Conservation (phyloP, 805 yeast species). For the Ogataea pini region DNA sequence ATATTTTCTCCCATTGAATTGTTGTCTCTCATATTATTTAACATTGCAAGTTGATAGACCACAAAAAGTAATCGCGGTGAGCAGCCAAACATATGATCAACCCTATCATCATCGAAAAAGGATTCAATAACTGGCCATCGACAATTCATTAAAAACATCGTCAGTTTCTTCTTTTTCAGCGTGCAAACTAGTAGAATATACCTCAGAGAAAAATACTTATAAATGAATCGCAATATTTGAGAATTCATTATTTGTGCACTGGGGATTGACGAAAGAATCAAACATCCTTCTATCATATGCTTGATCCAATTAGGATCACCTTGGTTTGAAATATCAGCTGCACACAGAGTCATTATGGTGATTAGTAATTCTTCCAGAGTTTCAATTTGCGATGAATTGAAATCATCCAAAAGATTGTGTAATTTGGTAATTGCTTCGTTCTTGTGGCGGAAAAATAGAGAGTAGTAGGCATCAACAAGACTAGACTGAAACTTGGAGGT, state of each 20-base stretch:
- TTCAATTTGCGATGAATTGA: slow-evolving; percentile 20
- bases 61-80: slow-evolving; percentile 30
- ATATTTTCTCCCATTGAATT: slow-evolving; percentile 5
- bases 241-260: slow-evolving; percentile 13
- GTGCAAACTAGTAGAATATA: slow-evolving; percentile 33
- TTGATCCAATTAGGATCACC: slow-evolving; percentile 33
- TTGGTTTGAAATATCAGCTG: slow-evolving; percentile 34
- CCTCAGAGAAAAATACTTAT: slow-evolving; percentile 32
- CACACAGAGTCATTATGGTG: slow-evolving; percentile 32
- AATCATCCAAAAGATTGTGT: slow-evolving; percentile 31
- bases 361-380: slow-evolving; percentile 30
- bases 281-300: slow-evolving; percentile 33
- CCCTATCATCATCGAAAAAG: slow-evolving; percentile 23
- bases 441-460: slow-evolving; percentile 25
- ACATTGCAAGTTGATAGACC: slow-evolving; percentile 24
- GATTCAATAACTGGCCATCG: slow-evolving; percentile 30
- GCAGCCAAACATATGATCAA: slow-evolving; percentile 37
- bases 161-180: slow-evolving; percentile 20
- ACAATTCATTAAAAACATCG: slow-evolving; percentile 15
- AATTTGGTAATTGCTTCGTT: slow-evolving; percentile 34
- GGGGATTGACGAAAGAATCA: slow-evolving; percentile 24
- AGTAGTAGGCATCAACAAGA: slow-evolving; percentile 9
- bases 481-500: not conserved
- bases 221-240: slow-evolving; percentile 27
- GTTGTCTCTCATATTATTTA: slow-evolving; percentile 17